Percentiles rank a stretch among this genome's conserved stretches.
Conservation (phyloP, 495 filamentous ascomycete species). For the Friedmanniomyces simplex region DNA sequence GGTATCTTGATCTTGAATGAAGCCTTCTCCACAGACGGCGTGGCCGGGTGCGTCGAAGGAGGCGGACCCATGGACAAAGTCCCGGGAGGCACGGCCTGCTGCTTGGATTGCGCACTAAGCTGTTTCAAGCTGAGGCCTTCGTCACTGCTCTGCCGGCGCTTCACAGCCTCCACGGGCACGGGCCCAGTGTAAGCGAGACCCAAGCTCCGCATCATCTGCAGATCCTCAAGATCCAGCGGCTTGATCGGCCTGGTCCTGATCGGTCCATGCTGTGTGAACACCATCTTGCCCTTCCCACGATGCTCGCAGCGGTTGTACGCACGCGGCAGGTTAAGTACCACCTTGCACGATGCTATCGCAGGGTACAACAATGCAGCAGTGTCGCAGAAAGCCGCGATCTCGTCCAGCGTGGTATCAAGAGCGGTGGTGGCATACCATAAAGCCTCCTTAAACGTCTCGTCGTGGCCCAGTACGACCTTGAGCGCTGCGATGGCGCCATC, state of each 20-base stretch:
- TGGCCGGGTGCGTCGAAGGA: not conserved
- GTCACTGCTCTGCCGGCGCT: conserved; percentile 9
- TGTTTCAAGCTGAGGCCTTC: not conserved
- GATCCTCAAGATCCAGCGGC: conserved; percentile 7
- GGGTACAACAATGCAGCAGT: conserved; percentile 67
- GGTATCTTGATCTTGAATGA: not conserved
- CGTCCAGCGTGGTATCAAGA: conserved; percentile 49
- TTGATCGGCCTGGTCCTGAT: conserved; percentile 13
- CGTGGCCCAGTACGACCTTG: conserved; percentile 55
- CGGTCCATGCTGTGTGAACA: conserved; percentile 20
- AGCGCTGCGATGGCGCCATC: conserved; percentile 64
- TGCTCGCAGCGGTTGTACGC: conserved; percentile 55
- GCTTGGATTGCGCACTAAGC: not conserved
- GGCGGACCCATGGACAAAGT: not conserved
- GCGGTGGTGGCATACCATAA: conserved; percentile 77
- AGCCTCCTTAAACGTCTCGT: conserved; percentile 52
- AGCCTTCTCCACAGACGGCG: conserved; percentile 4
- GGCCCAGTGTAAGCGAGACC: conserved; percentile 16
- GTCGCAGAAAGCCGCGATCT: conserved; percentile 67
- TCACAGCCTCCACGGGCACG: not conserved
- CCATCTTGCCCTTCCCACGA: conserved; percentile 42
- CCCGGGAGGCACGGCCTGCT: not conserved
- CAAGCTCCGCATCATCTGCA: conserved; percentile 9
- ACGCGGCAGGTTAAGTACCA: conserved; percentile 58
- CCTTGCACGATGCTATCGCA: conserved; percentile 47